Evolutionary conservation across 331 rosid genomes (phyloP), one percentile per base, ranked within the genome.

Genomic region (Malus hybrid): DNA sequence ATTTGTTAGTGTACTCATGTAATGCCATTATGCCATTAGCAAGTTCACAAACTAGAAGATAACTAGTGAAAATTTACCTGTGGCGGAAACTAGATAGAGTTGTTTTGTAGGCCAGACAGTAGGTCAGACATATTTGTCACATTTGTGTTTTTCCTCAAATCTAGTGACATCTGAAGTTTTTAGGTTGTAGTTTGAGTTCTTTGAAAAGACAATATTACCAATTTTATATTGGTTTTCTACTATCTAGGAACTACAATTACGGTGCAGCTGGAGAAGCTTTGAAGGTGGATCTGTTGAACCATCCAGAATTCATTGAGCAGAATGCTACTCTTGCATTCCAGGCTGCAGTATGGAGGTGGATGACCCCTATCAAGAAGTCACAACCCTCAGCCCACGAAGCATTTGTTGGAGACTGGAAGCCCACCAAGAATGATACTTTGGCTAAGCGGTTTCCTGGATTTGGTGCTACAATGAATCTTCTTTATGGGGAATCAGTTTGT

Each of bases 291-390:
- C 84, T 95, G 65, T 85, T 95, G 77, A 78, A 68, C 63, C 97
- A 92, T 80, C 99, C 99, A 29, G 99, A 95, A 83, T 95, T 85
- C 84, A 34, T 95, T 5, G 99, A 90, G 89, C 97, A 92, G 88
- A 95, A 95, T 34, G 99, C 99, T 52, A 95, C 99, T 75, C 79
- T 95, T 8, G 99, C 88, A 36, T 92, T 95, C 88, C 96, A 87
- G 86, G 89, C 99, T 42, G 99, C 97, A 20, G 88, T 95, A 3
- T 86, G 89, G 91, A 90, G 83, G 85, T 95, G 99, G 99, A 88
- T 90, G 93, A 89, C 87, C 3, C 90, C 96, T 44, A 52, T 87
- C 7, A 95, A 84, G 79, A 90, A 87, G 87, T 50, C 80, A 20
- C 97, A 95, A 82, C 97, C 99, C 66, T 90, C 99, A 5, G 79